A percentile compares a stretch with the other conserved stretches of the same genome.
phyloP scores from a whole-genome alignment of 352 stramenopile species.

The Phytophthora tentaculata region DNA sequence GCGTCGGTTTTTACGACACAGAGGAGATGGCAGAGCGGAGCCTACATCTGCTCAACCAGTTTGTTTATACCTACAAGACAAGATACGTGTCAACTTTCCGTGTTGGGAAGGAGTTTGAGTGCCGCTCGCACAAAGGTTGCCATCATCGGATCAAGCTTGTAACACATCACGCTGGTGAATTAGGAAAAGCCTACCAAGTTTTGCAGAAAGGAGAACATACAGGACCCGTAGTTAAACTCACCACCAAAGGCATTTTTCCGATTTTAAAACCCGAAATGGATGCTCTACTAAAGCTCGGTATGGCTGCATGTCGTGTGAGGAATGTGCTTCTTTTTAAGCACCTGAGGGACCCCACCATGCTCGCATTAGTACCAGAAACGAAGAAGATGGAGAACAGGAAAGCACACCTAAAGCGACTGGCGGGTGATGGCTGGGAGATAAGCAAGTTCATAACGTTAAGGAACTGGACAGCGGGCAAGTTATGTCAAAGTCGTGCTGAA shows the following conservation, averaged over 20 bases:
- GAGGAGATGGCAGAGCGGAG: not conserved
- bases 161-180: not conserved
- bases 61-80: not conserved
- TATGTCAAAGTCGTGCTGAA: conserved; percentile 5
- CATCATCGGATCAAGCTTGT: not conserved
- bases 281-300: conserved; percentile 12
- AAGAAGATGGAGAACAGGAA: conserved; percentile 17
- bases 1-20: not conserved
- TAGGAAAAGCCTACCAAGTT: conserved; percentile 5
- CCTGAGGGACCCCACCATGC: not conserved
- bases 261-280: conserved; percentile 15
- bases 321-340: conserved; percentile 18
- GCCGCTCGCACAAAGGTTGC: not conserved
- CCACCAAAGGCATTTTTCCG: not conserved
- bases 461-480: conserved; percentile 3
- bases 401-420: not conserved
- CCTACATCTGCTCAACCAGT: not conserved
- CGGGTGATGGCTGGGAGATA: conserved; percentile 7
- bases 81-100: not conserved
- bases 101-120: not conserved
- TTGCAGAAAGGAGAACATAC: conserved; percentile 2
- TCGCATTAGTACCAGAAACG: not conserved
- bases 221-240: not conserved
- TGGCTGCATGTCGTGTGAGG: not conserved
- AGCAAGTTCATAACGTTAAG: conserved; percentile 4